Evolutionary conservation across 495 filamentous ascomycete species (phyloP), one percentile per base, ranked within the genome.

Genomic region (Alectoria sarmentosa): DNA sequence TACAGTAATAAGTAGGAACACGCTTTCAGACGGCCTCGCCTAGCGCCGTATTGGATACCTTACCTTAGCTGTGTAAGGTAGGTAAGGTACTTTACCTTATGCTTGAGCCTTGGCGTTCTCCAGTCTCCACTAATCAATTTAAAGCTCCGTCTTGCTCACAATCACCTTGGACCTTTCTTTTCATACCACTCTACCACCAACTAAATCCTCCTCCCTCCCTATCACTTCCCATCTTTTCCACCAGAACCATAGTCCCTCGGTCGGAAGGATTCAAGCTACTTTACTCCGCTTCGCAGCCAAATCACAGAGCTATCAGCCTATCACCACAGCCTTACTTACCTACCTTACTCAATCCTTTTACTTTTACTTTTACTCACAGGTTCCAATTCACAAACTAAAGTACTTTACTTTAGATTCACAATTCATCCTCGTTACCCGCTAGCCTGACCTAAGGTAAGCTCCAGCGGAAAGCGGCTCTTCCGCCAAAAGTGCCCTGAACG

Each of bases 401-500:
- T n/a, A n/a, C n/a, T n/a, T n/a, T n/a, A n/a, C n/a, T n/a, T n/a
- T n/a, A n/a, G n/a, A n/a, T 28, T 49, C 21, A 46, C 19, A 28
- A 13, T 13, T 14, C 46, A 28, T 28, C 46, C 10, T 49, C 46
- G 1, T 28, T 1, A n/a, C 1, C 42, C 48, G 26, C 48, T 52
- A 52, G 48, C 48, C 48, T 52, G 48, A 52, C 48, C 48, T 52
- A 34, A 55, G 52, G 7, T 34, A 55, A 55, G 30, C 17, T 55
- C 52, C 30, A 55, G 52, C 52, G 52, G 52, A 55, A 21, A 1
- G 52, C 52, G 52, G 52, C 52, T 55, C 30, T 60, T 60, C 57
- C 57, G 57, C 57, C 57, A 19, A 9, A 34, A 55, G 30, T 34
- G 15, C 62, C 62, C 62, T 64, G 52, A 36, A 39, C 49, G 55